These are phyloP conservation scores for Ulmus americana DNA, from an alignment of 331 rosid species.

Conservation along the genomic window DNA sequence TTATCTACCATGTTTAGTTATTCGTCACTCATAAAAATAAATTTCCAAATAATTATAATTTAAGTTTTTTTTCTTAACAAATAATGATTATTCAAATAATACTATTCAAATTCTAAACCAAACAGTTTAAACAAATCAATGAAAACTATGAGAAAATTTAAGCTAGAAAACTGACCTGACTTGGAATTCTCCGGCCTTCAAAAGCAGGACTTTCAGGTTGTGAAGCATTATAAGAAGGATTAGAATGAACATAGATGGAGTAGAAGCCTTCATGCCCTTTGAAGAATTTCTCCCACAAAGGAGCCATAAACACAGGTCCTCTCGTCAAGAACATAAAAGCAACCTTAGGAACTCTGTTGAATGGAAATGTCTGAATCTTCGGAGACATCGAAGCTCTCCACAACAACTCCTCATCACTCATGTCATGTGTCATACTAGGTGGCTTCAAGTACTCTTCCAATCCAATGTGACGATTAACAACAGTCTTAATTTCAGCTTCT, in stretches of 20 bases:
- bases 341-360: slow-evolving; percentile 54
- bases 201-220: slow-evolving; percentile 50
- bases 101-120: no score
- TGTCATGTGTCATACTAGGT: slow-evolving; percentile 43
- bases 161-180: slow-evolving; percentile 48
- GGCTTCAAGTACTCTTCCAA: slow-evolving; percentile 44
- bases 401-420: slow-evolving; percentile 56
- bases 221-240: slow-evolving; percentile 61
- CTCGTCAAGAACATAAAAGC: slow-evolving; percentile 74
- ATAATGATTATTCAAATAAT: no score
- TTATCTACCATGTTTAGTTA: no score
- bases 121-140: neutral
- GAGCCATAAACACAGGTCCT: slow-evolving; percentile 53
- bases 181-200: slow-evolving; percentile 67
- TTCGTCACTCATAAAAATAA: no score
- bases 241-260: slow-evolving; percentile 66
- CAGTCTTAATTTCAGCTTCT: neutral
- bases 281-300: slow-evolving; percentile 68
- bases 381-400: slow-evolving; percentile 77
- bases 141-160: neutral
- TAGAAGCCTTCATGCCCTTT: slow-evolving; percentile 55
- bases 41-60: no score
- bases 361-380: slow-evolving; percentile 41
- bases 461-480: slow-evolving; percentile 21
- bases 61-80: no score